Evolutionary conservation across 495 filamentous ascomycete genomes (phyloP), one percentile per base, ranked within the genome.

Genomic region (Parachaetomium inaequale): DNA sequence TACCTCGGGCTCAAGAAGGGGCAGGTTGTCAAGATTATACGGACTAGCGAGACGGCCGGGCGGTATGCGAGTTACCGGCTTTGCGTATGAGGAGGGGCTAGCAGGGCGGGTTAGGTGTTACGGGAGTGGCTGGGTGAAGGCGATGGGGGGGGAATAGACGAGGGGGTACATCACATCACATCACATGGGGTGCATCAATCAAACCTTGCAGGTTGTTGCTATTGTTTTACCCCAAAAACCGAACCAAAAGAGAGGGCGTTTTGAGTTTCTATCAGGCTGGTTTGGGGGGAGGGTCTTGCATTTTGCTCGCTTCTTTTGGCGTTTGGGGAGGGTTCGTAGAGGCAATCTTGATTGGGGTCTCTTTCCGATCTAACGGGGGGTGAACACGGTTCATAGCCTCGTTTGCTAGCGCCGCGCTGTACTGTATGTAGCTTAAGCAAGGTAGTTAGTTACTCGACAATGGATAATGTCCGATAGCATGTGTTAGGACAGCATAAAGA

Each of bases 21-120:
- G 3, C 92, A 98, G 80, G 92, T 98, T 14, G 95, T 98, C 61
- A 98, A 98, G 85, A 98, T 98, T 67, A 95, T 98, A 56, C 81
- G 94, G 54, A 89, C 85, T 58, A 83, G 79, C 60, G 89, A 91
- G 79, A 92, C 89, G 25, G 88, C 88, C 2, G 89, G 89, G 31
- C 75, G 89, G 42, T 92, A 92, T 76, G 89, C 89, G 61, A 91
- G 87, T 81, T 88, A 88, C 66, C 65, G 84, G 50, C 67, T 85
- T 17, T 82, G 80, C 60, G 81, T 85, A 67, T 85, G 72, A 74
- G 46, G 29, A 1, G 36, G 36, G 36, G 3, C 6, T 53, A n/a
- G n/a, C n/a, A n/a, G n/a, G n/a, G n/a, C n/a, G n/a, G n/a, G n/a
- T n/a, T n/a, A n/a, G n/a, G n/a, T n/a, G n/a, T n/a, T n/a, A n/a